Evolutionary conservation across 139 green algal genomes (phyloP).

Genomic region (Dunaliella primolecta): DNA sequence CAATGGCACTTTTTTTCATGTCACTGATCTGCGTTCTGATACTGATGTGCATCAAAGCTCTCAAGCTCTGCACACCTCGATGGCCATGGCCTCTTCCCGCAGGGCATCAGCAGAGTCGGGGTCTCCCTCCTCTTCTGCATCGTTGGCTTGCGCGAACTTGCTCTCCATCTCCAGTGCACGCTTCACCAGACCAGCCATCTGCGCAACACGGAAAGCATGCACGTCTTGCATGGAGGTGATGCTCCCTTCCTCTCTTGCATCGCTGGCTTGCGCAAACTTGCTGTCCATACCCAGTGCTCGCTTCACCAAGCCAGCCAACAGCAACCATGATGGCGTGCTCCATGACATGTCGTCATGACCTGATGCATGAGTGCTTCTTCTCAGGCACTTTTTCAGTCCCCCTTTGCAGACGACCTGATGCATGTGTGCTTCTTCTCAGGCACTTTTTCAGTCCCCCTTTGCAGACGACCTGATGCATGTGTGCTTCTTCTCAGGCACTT

Average conservation of each 20-base stretch:
- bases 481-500: too few species aligned
- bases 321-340: neutral
- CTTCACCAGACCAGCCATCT: constrained; percentile 6
- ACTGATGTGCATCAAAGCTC: too few species aligned
- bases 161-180: constrained; percentile 11
- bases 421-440: too few species aligned
- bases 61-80: neutral
- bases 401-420: too few species aligned
- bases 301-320: too few species aligned
- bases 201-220: neutral
- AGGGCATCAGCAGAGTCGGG: neutral
- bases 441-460: too few species aligned
- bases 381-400: too few species aligned
- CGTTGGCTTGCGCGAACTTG: constrained; percentile 9
- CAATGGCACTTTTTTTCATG: too few species aligned
- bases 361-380: too few species aligned
- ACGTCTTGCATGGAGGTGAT: neutral
- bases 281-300: constrained; percentile 7
- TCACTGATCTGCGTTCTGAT: too few species aligned
- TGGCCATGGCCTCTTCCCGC: constrained; percentile 2
- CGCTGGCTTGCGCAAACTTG: constrained; percentile 6
- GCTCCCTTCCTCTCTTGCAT: constrained; percentile 12
- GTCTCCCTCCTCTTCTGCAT: constrained; percentile 14
- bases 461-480: too few species aligned
- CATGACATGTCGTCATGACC: neutral